Conservation (phyloP, 805 yeast genomes). For the Wickerhamiella australiensis region DNA sequence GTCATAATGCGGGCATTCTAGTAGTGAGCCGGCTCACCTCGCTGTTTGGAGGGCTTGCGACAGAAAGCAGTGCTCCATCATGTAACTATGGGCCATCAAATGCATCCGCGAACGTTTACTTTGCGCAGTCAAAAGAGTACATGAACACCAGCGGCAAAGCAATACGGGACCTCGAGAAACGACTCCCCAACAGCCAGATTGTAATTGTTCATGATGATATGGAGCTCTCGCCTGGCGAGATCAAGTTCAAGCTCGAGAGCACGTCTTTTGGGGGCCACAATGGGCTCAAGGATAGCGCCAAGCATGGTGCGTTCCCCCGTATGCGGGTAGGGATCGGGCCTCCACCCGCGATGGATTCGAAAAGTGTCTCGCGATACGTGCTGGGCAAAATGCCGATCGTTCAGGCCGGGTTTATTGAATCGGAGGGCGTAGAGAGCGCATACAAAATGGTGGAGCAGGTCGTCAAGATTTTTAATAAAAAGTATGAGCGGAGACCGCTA, state of each 20-base stretch:
- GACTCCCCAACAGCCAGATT: conserved; percentile 16
- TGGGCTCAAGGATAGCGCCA: conserved; percentile 57
- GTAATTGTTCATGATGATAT: conserved; percentile 73
- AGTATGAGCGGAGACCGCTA: background rate
- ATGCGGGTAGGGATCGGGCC: conserved; percentile 70
- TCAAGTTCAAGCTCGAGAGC: conserved; percentile 48
- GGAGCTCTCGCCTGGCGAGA: conserved; percentile 50
- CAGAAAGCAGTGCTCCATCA: conserved; percentile 18
- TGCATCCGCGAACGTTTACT: conserved; percentile 27
- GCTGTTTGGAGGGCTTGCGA: conserved; percentile 10
- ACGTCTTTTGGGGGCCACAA: conserved; percentile 72
- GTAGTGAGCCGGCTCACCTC: conserved; percentile 22
- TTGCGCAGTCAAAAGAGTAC: conserved; percentile 41
- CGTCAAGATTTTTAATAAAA: conserved; percentile 9
- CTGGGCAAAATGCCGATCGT: conserved; percentile 36
- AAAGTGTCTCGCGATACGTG: conserved; percentile 47
- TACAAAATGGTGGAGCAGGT: conserved; percentile 13
- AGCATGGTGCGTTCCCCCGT: conserved; percentile 42
- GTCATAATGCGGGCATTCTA: conserved; percentile 71
- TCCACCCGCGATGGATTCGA: conserved; percentile 37
- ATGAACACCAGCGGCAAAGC: conserved; percentile 68
- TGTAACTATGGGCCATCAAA: conserved; percentile 21
- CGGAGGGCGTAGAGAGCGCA: conserved; percentile 8
- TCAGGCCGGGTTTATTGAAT: conserved; percentile 3
- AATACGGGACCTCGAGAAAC: conserved; percentile 26